Percentiles rank a stretch among this genome's conserved stretches.
These are phyloP conservation scores for Lactifluus echinatus DNA, from an alignment of 768 basidiomycete species.

Conservation along the genomic window DNA sequence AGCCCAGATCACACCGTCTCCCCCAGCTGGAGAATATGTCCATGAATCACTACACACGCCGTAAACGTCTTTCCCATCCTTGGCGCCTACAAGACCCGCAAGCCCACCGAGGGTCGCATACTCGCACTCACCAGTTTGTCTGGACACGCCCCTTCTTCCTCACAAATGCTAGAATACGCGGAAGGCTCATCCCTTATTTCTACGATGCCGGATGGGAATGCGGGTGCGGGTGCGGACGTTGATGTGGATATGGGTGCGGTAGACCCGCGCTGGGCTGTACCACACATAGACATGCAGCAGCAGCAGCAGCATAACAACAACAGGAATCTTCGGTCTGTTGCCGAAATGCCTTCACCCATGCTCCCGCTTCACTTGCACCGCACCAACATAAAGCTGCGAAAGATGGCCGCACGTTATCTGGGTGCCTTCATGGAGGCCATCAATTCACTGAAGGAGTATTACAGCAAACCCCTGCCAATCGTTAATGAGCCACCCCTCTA, in stretches of 20 bases:
- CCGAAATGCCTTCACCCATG: no score
- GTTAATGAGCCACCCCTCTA: no score
- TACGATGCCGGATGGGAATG: not conserved
- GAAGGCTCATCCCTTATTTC: not conserved
- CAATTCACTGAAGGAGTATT: no score
- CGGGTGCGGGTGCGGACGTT: not conserved
- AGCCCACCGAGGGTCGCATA: not conserved
- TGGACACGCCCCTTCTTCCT: not conserved
- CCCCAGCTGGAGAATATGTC: conserved; percentile 17
- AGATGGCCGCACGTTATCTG: no score
- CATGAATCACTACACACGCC: not conserved
- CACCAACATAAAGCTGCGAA: no score
- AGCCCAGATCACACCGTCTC: conserved; percentile 22
- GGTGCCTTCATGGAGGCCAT: no score
- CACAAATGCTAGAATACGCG: not conserved
- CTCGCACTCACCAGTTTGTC: not conserved
- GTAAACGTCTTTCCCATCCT: not conserved
- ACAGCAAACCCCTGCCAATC: no score
- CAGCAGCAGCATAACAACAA: no score
- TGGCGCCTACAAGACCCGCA: not conserved
- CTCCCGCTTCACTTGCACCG: no score
- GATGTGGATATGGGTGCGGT: no score
- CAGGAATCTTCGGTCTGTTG: no score
- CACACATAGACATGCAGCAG: conserved; percentile 1
- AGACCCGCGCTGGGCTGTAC: conserved; percentile 2